These are phyloP conservation scores for Amoebophrya sp. DNA, from an alignment of 169 alveolate genomes.

Conservation along the genomic window DNA sequence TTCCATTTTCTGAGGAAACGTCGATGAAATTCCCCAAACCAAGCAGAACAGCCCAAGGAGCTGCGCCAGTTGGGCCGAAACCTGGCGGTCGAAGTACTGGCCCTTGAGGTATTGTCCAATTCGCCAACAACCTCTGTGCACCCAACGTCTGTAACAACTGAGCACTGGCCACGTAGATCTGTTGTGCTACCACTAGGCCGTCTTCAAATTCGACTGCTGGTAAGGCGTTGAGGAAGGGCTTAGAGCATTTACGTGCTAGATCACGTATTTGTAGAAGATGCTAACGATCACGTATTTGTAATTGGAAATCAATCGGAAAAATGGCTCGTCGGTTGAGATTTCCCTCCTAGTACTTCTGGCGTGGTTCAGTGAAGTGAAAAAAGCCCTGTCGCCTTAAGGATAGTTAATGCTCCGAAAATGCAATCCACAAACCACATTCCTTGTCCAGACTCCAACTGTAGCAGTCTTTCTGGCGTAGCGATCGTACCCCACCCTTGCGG, in stretches of 20 bases:
- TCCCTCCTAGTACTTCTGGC: too few species aligned
- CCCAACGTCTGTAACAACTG: background rate
- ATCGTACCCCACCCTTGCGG: background rate
- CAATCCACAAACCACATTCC: background rate
- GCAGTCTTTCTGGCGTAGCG: background rate
- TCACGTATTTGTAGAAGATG: too few species aligned
- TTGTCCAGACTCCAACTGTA: background rate
- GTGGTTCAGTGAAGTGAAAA: too few species aligned
- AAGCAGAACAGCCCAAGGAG: background rate
- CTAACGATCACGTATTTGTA: too few species aligned
- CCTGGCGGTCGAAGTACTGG: background rate
- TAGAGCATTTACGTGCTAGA: too few species aligned
- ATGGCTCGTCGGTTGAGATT: too few species aligned
- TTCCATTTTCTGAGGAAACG: too few species aligned
- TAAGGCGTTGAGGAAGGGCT: background rate
- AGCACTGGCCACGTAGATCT: background rate
- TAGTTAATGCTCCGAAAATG: background rate
- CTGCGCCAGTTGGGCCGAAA: background rate
- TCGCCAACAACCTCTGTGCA: background rate
- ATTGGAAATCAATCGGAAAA: too few species aligned
- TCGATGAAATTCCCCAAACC: background rate
- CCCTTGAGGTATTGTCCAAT: background rate
- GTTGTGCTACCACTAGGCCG: background rate
- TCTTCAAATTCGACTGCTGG: background rate
- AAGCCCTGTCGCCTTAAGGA: too few species aligned